A percentile compares a stretch with the other conserved stretches of the same genome.
Evolutionary conservation across 2,329 filamentous ascomycete species (phyloP).

Genomic region (Ceratocystis alfenasii): DNA sequence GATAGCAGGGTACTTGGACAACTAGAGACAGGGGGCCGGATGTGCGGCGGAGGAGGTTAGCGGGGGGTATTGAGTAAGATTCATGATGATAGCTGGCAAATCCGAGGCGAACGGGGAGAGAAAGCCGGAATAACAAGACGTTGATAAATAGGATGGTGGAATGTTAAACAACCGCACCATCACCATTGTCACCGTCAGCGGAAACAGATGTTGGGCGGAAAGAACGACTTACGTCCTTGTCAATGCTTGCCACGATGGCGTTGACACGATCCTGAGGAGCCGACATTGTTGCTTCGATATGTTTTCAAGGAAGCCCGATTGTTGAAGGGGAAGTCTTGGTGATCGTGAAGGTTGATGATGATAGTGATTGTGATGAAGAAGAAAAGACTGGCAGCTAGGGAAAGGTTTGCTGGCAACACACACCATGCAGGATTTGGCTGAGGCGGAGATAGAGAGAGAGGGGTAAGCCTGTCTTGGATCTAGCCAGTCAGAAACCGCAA

Average conservation of each 20-base stretch:
- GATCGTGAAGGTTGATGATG: neutral
- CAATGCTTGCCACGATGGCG: constrained; percentile 64
- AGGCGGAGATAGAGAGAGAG: neutral
- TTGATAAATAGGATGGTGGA: too few species aligned
- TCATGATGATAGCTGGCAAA: too few species aligned
- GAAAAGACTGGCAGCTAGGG: too few species aligned
- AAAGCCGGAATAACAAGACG: too few species aligned
- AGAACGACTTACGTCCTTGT: constrained; percentile 57
- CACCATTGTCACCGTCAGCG: neutral
- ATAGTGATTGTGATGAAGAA: too few species aligned
- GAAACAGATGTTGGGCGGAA: neutral
- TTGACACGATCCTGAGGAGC: constrained; percentile 64
- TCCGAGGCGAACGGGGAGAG: too few species aligned
- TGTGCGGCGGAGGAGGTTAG: constrained; percentile 9
- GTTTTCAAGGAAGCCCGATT: neutral
- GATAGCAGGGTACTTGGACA: constrained; percentile 72
- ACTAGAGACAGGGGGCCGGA: constrained; percentile 36
- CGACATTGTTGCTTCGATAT: constrained; percentile 45
- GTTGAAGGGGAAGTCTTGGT: too few species aligned
- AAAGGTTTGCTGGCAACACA: neutral
- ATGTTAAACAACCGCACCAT: neutral
- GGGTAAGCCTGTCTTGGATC: constrained; percentile 2
- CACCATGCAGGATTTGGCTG: too few species aligned
- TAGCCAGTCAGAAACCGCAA: constrained; percentile 4
- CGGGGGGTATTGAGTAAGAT: neutral